These are phyloP conservation scores for Talaromyces marneffei DNA, from an alignment of 2,329 filamentous ascomycete species.

Conservation along the genomic window DNA sequence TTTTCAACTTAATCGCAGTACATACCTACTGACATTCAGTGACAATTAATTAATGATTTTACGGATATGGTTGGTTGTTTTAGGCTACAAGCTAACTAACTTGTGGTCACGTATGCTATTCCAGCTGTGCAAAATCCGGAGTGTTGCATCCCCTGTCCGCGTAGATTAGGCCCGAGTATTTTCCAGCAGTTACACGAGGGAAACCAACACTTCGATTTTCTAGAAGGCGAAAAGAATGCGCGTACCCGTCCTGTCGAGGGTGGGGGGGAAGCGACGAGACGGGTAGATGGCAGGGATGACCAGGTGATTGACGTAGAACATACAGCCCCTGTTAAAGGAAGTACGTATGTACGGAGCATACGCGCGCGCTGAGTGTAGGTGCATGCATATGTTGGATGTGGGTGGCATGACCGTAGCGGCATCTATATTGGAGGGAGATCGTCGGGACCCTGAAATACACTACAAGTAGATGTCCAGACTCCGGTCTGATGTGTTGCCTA, in stretches of 20 bases:
- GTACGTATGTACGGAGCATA: too few relatives aligned
- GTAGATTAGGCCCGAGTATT: background rate
- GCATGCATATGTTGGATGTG: background rate
- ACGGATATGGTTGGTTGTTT: background rate
- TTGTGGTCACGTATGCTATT: background rate
- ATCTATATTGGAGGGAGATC: background rate
- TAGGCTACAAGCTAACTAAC: background rate
- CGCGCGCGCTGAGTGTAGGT: background rate
- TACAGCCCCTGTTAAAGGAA: background rate
- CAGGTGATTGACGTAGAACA: background rate
- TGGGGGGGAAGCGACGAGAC: too few relatives aligned
- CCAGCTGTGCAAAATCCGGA: background rate
- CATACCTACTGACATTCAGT: background rate
- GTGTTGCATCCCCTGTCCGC: background rate
- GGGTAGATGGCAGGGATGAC: background rate
- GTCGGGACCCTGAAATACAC: background rate
- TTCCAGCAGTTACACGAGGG: background rate
- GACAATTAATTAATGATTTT: background rate
- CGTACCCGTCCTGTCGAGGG: too few relatives aligned
- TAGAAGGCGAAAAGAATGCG: constrained; percentile 2
- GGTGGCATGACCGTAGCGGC: background rate
- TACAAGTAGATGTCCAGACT: background rate
- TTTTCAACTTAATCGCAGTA: background rate
- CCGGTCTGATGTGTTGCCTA: background rate
- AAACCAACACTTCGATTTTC: background rate